Evolutionary conservation across 371 early-diverging fungal species (phyloP), one percentile per base, ranked within the genome.

Genomic region (Mitosporidium daphniae): DNA sequence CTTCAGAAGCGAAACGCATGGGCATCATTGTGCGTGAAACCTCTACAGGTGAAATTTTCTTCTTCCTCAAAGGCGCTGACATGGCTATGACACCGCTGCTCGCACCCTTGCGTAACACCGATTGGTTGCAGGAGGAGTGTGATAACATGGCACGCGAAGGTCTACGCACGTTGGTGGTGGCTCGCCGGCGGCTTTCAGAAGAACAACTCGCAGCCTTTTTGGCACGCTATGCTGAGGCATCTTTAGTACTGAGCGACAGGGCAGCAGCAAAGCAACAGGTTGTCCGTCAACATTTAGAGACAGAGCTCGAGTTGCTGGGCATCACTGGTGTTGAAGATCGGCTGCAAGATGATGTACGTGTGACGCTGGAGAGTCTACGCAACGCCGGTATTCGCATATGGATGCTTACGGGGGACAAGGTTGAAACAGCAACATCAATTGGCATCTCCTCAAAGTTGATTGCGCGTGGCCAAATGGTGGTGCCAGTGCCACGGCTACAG

Each of bases 371-470:
- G 45, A 47, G 58, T 10, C 47, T 97, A 33, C 55, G 80, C 28
- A 73, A 86, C 42, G 94, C 98, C 9, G 93, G 84, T 5, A 38
- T 97, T 27, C 71, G 66, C 39, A 65, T 93, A 10, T 97, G 98
- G 98, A 93, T 97, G 93, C 50, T 97, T 27, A 97, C 98, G 0
- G 93, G 98, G 14, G 98, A 97, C 44, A 97, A 97, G 39, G 71
- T 84, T 32, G 98, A 94, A 49, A 97, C 98, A 1, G 98, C 98
- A n/a, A 78, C 66, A 0, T 75, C 73, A 40, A 77, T 94, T 34
- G 86, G 86, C 1, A 57, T 75, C 6, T 74, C 77, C 0, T 70
- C 82, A 9, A 68, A 70, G 28, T 54, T 95, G 4, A 70, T 93
- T 6, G 51, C 66, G 3, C 59, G 77, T 12, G 24, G 4, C 5